Conservation (phyloP, 441 rosid species). For the Mallotus japonicus region DNA sequence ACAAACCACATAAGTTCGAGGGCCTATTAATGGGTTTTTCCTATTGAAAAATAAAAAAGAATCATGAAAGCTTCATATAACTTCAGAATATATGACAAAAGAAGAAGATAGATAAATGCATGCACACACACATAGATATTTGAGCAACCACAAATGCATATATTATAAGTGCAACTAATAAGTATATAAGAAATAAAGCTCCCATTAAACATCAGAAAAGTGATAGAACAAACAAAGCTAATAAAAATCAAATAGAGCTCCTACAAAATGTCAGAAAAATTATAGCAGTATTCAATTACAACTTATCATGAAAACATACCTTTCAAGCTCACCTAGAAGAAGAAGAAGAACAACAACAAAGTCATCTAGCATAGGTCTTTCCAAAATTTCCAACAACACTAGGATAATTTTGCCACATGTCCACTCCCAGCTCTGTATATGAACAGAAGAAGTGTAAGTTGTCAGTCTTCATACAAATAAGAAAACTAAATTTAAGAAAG, state of each 20-base stretch:
- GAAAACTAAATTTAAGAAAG: neutral
- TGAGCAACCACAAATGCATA: too few relatives aligned
- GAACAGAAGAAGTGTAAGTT: neutral
- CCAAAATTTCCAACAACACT: slow-evolving; percentile 51
- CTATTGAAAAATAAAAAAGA: too few relatives aligned
- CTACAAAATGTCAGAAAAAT: neutral
- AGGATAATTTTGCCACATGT: slow-evolving; percentile 49
- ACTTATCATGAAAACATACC: slow-evolving; percentile 20
- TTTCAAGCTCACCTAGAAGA: slow-evolving; percentile 40
- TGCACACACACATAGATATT: too few relatives aligned
- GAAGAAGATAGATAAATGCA: neutral
- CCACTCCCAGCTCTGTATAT: slow-evolving; percentile 82
- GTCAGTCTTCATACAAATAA: neutral
- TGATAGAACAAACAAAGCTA: neutral
- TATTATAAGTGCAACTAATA: neutral
- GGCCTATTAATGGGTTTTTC: too few relatives aligned
- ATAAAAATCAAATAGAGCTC: neutral
- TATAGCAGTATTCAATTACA: neutral
- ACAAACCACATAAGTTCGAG: too few relatives aligned
- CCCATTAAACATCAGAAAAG: too few relatives aligned
- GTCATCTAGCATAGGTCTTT: slow-evolving; percentile 33
- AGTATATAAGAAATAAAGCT: neutral
- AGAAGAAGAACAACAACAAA: slow-evolving; percentile 39
- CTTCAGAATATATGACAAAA: too few relatives aligned
- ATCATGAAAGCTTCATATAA: too few relatives aligned